A percentile compares a stretch with the other conserved stretches of the same genome.
These are phyloP conservation scores for Trichaptum fuscoviolaceum DNA, from an alignment of 768 basidiomycete genomes.

Conservation along the genomic window DNA sequence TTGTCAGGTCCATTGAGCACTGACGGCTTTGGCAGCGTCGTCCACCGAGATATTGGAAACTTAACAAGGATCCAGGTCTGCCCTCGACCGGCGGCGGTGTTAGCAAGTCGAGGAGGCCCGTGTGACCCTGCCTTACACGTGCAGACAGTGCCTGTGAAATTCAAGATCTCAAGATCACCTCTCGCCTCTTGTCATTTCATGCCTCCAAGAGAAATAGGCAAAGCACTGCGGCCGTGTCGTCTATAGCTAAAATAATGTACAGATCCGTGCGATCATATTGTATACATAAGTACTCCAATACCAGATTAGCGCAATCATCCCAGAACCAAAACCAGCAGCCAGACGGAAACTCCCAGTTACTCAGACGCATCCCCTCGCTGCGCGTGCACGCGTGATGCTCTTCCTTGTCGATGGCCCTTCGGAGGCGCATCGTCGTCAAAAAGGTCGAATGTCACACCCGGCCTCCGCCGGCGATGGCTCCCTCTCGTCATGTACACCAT, in stretches of 20 bases:
- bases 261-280: neutral
- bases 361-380: neutral
- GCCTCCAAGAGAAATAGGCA: neutral
- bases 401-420: slow-evolving; percentile 3
- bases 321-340: neutral
- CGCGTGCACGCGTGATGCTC: neutral
- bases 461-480: slow-evolving; percentile 1
- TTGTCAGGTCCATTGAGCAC: neutral
- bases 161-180: no score
- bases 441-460: slow-evolving; percentile 3
- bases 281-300: neutral
- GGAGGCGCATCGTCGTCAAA: neutral
- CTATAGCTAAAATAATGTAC: neutral
- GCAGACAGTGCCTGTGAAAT: neutral
- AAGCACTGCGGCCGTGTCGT: neutral
- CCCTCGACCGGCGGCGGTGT: neutral
- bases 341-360: neutral
- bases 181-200: neutral
- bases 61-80: neutral
- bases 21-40: neutral
- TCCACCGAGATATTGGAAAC: neutral
- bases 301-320: neutral
- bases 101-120: neutral
- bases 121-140: neutral
- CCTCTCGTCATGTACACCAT: slow-evolving; percentile 21